Evolutionary conservation across 306 rosid genomes (phyloP).

Genomic region (Hippophae rhamnoides): DNA sequence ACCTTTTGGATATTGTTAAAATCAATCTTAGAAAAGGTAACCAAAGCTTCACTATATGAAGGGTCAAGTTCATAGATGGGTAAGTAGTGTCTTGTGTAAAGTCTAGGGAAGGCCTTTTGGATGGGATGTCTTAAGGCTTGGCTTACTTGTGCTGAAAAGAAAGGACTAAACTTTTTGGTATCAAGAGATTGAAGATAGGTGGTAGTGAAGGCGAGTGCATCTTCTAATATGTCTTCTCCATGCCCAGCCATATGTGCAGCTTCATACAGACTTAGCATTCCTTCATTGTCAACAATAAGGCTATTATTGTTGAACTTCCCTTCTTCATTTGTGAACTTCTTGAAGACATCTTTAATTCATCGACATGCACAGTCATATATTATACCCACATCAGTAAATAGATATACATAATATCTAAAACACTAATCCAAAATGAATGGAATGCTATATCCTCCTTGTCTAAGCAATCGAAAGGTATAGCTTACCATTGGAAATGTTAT

Average conservation of each 20-base stretch:
- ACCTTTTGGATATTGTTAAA: slow-evolving; percentile 22
- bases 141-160: slow-evolving; percentile 20
- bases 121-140: slow-evolving; percentile 18
- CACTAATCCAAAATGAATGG: too few species aligned
- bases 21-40: slow-evolving; percentile 18
- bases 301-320: slow-evolving; percentile 8
- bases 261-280: slow-evolving; percentile 13
- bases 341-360: slow-evolving; percentile 8
- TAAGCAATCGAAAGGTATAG: too few species aligned
- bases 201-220: slow-evolving; percentile 13
- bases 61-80: slow-evolving; percentile 12
- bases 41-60: slow-evolving; percentile 5
- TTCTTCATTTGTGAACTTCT: slow-evolving; percentile 15
- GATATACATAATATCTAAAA: too few species aligned
- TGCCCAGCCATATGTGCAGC: slow-evolving; percentile 5
- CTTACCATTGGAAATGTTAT: too few species aligned
- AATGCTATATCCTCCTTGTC: too few species aligned
- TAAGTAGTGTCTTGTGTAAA: slow-evolving; percentile 9
- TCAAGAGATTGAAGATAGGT: not conserved
- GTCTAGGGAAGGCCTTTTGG: slow-evolving; percentile 10
- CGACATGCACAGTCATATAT: too few species aligned
- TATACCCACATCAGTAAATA: too few species aligned
- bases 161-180: not conserved
- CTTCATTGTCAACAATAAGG: slow-evolving; percentile 1
- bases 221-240: slow-evolving; percentile 11